Evolutionary conservation across 257 asterid species (phyloP).

Genomic region (Scutellaria baicalensis): DNA sequence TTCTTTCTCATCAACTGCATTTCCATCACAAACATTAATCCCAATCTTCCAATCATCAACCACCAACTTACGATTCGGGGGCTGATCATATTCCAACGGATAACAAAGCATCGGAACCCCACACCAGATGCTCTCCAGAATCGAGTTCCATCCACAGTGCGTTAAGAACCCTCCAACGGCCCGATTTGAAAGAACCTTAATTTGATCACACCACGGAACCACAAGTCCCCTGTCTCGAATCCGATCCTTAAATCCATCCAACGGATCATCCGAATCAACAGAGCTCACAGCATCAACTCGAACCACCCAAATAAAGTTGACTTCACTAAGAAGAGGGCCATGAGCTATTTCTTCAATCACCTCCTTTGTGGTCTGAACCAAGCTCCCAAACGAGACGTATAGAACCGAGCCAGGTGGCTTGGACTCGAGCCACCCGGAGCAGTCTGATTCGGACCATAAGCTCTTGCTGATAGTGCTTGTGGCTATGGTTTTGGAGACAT

Average conservation of each 20-base stretch:
- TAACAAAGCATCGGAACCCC: constrained; percentile 54
- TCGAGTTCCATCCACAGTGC: constrained; percentile 57
- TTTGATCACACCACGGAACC: constrained; percentile 43
- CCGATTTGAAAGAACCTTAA: constrained; percentile 19
- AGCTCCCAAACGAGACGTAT: constrained; percentile 63
- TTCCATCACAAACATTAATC: constrained; percentile 30
- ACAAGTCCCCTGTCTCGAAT: constrained; percentile 28
- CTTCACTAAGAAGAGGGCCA: constrained; percentile 44
- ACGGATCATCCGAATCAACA: constrained; percentile 7
- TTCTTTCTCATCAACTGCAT: constrained; percentile 18
- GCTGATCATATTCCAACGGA: constrained; percentile 40
- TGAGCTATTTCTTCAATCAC: constrained; percentile 41
- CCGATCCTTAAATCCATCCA: constrained; percentile 14
- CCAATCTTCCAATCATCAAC: constrained; percentile 53
- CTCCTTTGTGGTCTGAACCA: constrained; percentile 20
- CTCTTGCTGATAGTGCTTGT: constrained; percentile 20
- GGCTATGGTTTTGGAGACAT: constrained; percentile 12
- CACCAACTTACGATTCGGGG: constrained; percentile 34
- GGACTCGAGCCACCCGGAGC: constrained; percentile 41
- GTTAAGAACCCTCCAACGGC: constrained; percentile 48
- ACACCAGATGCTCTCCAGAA: constrained; percentile 42
- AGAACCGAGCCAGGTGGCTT: constrained; percentile 42
- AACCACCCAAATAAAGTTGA: constrained; percentile 57
- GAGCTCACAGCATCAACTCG: constrained; percentile 31
- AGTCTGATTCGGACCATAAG: constrained; percentile 39